Evolutionary conservation across 495 filamentous ascomycete genomes (phyloP).

Genomic region (Tuber indicum): DNA sequence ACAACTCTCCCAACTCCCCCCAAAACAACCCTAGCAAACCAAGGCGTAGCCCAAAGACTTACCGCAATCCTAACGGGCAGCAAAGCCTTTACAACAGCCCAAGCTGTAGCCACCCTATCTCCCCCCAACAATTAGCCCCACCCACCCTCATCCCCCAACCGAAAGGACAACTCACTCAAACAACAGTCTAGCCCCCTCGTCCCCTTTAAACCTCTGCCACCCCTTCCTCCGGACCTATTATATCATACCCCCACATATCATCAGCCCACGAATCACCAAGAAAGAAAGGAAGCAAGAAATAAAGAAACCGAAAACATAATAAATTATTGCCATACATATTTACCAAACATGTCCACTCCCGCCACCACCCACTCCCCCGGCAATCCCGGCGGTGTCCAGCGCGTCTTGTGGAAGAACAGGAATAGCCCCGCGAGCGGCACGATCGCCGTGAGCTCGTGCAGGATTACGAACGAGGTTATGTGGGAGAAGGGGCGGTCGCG

Average conservation of each 20-base stretch:
- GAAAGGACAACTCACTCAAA: slow-evolving; percentile 44
- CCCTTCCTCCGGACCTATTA: slow-evolving; percentile 26
- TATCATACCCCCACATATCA: slow-evolving; percentile 38
- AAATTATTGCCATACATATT: slow-evolving; percentile 25
- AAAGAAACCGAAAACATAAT: too few relatives aligned
- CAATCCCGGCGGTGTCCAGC: slow-evolving; percentile 36
- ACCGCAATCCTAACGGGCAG: slow-evolving; percentile 65
- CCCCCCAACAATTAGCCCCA: not conserved
- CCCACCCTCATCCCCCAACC: slow-evolving; percentile 27
- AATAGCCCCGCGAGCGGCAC: slow-evolving; percentile 69
- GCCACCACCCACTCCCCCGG: slow-evolving; percentile 23
- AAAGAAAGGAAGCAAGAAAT: slow-evolving; percentile 9
- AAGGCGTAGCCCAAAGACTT: slow-evolving; percentile 85
- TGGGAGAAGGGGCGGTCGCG: slow-evolving; percentile 71
- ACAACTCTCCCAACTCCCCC: slow-evolving; percentile 1
- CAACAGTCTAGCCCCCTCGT: slow-evolving; percentile 34
- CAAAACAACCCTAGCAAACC: slow-evolving; percentile 60
- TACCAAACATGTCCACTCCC: slow-evolving; percentile 35
- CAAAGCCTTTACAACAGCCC: slow-evolving; percentile 76
- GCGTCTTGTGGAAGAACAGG: slow-evolving; percentile 65
- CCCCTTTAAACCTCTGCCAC: slow-evolving; percentile 26
- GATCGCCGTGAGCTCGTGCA: slow-evolving; percentile 87
- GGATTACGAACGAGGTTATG: slow-evolving; percentile 74
- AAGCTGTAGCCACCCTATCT: slow-evolving; percentile 73
- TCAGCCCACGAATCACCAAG: slow-evolving; percentile 47